Conservation (phyloP, 129 eudicot genomes). For the Saussurea involucrata region DNA sequence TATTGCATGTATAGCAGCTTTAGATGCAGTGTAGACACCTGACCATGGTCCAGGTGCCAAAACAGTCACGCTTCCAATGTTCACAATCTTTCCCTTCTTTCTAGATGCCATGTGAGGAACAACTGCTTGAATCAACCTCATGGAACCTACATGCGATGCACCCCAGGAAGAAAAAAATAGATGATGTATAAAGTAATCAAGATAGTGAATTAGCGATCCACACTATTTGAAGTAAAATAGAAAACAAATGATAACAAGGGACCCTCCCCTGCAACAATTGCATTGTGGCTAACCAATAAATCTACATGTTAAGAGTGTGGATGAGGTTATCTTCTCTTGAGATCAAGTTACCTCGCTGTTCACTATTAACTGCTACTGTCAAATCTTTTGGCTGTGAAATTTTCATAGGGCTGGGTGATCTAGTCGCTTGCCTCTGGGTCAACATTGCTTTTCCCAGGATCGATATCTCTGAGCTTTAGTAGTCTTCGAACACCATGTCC, state of each 20-base stretch:
- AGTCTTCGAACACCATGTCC: background rate
- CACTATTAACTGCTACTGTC: background rate
- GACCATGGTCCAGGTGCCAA: slow-evolving; percentile 93
- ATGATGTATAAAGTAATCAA: background rate
- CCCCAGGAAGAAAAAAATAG: background rate
- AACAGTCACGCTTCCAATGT: slow-evolving; percentile 75
- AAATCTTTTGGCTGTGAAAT: background rate
- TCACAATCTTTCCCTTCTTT: slow-evolving; percentile 86
- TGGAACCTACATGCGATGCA: slow-evolving; percentile 45
- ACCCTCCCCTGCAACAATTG: background rate
- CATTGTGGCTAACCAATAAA: background rate
- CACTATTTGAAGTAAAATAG: background rate
- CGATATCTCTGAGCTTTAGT: background rate
- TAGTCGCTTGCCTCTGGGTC: background rate
- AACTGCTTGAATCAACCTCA: slow-evolving; percentile 88
- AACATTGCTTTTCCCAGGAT: background rate
- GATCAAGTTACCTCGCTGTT: background rate
- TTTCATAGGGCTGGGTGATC: background rate
- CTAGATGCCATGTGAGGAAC: slow-evolving; percentile 93
- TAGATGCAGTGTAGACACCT: slow-evolving; percentile 82
- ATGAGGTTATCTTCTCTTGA: background rate
- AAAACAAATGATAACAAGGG: background rate
- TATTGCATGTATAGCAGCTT: slow-evolving; percentile 88
- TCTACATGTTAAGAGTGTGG: background rate
- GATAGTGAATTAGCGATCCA: background rate